Base-by-base conservation (phyloP, 495 filamentous ascomycete species). In the Penicillium daleae region DNA sequence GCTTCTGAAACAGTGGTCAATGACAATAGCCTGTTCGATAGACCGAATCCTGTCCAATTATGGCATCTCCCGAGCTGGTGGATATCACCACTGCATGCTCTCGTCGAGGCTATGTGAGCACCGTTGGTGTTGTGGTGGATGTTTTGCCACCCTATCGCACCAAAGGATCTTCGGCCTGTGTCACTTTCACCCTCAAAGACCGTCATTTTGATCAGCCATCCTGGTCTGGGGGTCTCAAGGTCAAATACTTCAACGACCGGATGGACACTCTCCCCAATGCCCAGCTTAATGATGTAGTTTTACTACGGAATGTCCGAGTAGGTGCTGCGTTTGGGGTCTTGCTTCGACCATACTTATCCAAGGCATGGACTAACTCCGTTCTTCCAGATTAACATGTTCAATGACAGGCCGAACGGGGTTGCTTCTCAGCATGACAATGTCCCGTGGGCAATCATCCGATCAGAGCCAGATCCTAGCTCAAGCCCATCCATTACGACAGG, bases 171-270 rank as follows among this genome's bases (percentile, higher is more conserved):
- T 75, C 76, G 2, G 70, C 68, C 27, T 80, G 70, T 61, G 69
- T 78, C 52, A 84, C 80, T 6, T 85, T 85, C 51, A 83, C 80
- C 6, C 66, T 86, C 32, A 80, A 77, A 61, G 83, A 85, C 62
- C 60, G 57, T 0, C 66, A 76, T 15, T 68, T 78, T 12, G 72
- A 77, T 60, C 63, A 57, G 15, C 66, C 70, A 39, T 56, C 49
- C 42, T 75, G 78, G 72, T 29, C 39, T 35, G 72, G 76, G 29
- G 79, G 82, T 17, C 68, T 85, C 22, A 83, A 77, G 64, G 65
- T 85, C 60, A 83, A 78, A 50, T 85, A 78, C 62, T 86, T 86
- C 66, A 78, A 74, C 53, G 68, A 76, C 15, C 66, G 73, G 32
- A 65, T 73, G 35, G 68, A 56, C 32, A 40, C 66, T 8, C 62